These are phyloP conservation scores for Mycocentrospora acerina DNA, from an alignment of 2,329 filamentous ascomycete genomes.

Conservation along the genomic window DNA sequence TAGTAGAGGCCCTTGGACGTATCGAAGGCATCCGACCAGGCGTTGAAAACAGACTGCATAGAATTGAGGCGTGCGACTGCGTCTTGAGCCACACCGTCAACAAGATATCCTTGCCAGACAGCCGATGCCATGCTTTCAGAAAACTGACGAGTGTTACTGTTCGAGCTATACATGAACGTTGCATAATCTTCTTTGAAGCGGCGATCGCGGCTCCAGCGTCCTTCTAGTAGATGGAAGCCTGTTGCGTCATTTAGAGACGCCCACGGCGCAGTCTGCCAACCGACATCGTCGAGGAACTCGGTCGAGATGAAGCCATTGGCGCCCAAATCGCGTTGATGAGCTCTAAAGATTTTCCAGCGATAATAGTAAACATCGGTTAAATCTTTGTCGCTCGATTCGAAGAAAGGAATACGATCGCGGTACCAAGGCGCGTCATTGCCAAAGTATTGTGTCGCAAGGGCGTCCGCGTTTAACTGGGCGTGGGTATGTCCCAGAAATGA, in stretches of 20 bases:
- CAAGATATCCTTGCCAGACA: slow-evolving; percentile 45
- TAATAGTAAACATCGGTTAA: slow-evolving; percentile 51
- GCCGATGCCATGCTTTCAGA: slow-evolving; percentile 47
- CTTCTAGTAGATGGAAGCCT: slow-evolving; percentile 48
- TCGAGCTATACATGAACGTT: slow-evolving; percentile 43
- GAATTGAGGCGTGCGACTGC: slow-evolving; percentile 35
- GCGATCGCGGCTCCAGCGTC: slow-evolving; percentile 48
- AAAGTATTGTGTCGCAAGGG: slow-evolving; percentile 38
- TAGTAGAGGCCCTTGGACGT: slow-evolving; percentile 45
- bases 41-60: slow-evolving; percentile 42
- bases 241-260: slow-evolving; percentile 49
- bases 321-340: slow-evolving; percentile 49
- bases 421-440: slow-evolving; percentile 47
- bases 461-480: slow-evolving; percentile 27
- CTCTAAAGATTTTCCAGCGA: slow-evolving; percentile 48
- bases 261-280: slow-evolving; percentile 47
- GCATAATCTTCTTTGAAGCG: slow-evolving; percentile 49
- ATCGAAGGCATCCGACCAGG: slow-evolving; percentile 45
- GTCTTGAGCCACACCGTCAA: slow-evolving; percentile 43
- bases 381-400: slow-evolving; percentile 42
- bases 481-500: slow-evolving; percentile 4
- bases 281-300: slow-evolving; percentile 48
- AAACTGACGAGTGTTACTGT: slow-evolving; percentile 47
- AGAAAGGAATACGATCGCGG: slow-evolving; percentile 41
- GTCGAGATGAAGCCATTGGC: slow-evolving; percentile 48